Percentiles rank a stretch among this genome's conserved stretches.
These are phyloP conservation scores for Paxillus rubicundulus DNA, from an alignment of 768 basidiomycete species.

Conservation along the genomic window DNA sequence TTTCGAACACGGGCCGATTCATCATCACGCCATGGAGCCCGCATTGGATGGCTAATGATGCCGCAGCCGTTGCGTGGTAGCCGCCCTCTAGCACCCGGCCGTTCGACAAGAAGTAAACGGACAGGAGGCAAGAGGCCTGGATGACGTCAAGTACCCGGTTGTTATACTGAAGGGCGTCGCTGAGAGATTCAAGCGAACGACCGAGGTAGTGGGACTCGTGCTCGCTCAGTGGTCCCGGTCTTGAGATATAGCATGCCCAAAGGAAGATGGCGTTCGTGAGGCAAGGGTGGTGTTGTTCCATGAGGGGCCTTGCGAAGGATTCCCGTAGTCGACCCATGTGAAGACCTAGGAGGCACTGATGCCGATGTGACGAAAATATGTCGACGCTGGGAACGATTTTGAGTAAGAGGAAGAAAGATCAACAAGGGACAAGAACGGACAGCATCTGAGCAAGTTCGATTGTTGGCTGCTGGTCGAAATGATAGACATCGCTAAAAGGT, in stretches of 20 bases:
- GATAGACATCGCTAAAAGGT: conserved; percentile 50
- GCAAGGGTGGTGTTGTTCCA: conserved; percentile 70
- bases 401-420: conserved; percentile 1
- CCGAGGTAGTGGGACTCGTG: conserved; percentile 73
- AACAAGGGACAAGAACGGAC: conserved; percentile 38
- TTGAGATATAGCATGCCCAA: conserved; percentile 79
- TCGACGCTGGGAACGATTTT: conserved; percentile 50
- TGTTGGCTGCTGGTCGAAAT: conserved; percentile 46
- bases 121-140: conserved; percentile 72
- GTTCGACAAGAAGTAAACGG: conserved; percentile 73
- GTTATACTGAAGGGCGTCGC: conserved; percentile 56
- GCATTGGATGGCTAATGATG: conserved; percentile 69
- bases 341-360: conserved; percentile 70
- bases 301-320: conserved; percentile 48
- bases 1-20: conserved; percentile 34
- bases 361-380: conserved; percentile 71
- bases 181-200: conserved; percentile 59
- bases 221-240: conserved; percentile 64
- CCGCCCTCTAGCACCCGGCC: conserved; percentile 77
- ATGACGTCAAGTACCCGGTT: conserved; percentile 66
- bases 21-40: conserved; percentile 55
- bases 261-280: conserved; percentile 81
- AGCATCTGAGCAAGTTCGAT: conserved; percentile 65
- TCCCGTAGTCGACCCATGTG: conserved; percentile 66
- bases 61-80: conserved; percentile 73